Evolutionary conservation across 345 rosid genomes (phyloP).

Genomic region (Alliaria petiolata): DNA sequence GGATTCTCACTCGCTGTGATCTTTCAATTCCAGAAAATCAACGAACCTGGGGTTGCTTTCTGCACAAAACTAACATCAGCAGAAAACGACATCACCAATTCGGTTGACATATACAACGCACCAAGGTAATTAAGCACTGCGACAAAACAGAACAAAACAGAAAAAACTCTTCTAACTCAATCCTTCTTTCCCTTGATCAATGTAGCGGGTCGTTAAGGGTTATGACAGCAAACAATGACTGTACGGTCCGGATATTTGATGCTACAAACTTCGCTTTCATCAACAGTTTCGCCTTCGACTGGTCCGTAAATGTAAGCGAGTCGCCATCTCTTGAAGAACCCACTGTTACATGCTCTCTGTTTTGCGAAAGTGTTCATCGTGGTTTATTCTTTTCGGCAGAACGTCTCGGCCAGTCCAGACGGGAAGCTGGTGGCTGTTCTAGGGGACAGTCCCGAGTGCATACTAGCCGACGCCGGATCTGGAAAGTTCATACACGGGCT

Average conservation of each 20-base stretch:
- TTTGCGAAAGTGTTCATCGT: background rate
- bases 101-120: constrained; percentile 59
- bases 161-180: background rate
- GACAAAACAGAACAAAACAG: background rate
- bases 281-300: constrained; percentile 50
- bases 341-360: too few relatives aligned
- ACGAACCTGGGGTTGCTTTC: constrained; percentile 70
- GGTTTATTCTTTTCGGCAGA: constrained; percentile 36
- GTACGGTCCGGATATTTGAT: constrained; percentile 60
- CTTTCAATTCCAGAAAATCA: constrained; percentile 39
- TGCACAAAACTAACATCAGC: constrained; percentile 61
- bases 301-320: constrained; percentile 90
- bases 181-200: background rate
- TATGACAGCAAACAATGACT: constrained; percentile 73
- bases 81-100: constrained; percentile 86
- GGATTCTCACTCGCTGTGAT: background rate
- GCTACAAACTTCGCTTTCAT: constrained; percentile 55
- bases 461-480: constrained; percentile 68
- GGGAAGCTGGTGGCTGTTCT: constrained; percentile 75
- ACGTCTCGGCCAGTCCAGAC: constrained; percentile 71
- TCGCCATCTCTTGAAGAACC: background rate
- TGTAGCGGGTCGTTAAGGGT: constrained; percentile 74
- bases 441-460: constrained; percentile 76
- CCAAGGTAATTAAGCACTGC: constrained; percentile 39
- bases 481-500: constrained; percentile 59